A percentile compares a stretch with the other conserved stretches of the same genome.
Conservation (phyloP, 768 basidiomycete species). For the Serpula lacrymans region DNA sequence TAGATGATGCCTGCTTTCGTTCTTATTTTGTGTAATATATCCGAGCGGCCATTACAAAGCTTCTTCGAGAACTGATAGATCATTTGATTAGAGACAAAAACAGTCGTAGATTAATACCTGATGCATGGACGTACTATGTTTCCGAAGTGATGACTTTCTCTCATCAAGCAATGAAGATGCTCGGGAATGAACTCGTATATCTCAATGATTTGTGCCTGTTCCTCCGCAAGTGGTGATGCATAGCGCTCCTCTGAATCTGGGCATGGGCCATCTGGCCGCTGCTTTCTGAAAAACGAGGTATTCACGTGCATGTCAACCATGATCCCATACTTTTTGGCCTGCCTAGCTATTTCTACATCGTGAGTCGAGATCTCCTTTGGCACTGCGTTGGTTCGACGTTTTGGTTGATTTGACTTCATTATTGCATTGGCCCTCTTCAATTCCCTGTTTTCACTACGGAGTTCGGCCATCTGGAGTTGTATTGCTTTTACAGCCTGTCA, state of each 20-base stretch:
- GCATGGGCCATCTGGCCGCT: not conserved
- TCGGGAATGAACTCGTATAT: not conserved
- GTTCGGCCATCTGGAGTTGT: no score
- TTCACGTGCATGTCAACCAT: not conserved
- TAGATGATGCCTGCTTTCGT: not conserved
- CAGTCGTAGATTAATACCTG: no score
- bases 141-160: no score
- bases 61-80: slow-evolving; percentile 3
- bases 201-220: not conserved
- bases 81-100: no score
- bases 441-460: no score
- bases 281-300: not conserved
- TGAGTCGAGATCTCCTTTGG: not conserved
- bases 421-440: slow-evolving; percentile 4
- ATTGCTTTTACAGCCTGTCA: no score
- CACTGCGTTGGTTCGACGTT: not conserved
- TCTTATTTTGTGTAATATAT: not conserved
- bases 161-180: not conserved
- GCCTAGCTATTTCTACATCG: not conserved
- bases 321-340: not conserved
- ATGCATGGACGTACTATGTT: not conserved
- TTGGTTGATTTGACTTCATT: slow-evolving; percentile 3
- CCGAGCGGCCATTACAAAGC: not conserved
- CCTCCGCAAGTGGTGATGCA: not conserved
- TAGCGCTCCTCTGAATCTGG: not conserved